Conservation (phyloP, 805 yeast species). For the Ogataea pini region DNA sequence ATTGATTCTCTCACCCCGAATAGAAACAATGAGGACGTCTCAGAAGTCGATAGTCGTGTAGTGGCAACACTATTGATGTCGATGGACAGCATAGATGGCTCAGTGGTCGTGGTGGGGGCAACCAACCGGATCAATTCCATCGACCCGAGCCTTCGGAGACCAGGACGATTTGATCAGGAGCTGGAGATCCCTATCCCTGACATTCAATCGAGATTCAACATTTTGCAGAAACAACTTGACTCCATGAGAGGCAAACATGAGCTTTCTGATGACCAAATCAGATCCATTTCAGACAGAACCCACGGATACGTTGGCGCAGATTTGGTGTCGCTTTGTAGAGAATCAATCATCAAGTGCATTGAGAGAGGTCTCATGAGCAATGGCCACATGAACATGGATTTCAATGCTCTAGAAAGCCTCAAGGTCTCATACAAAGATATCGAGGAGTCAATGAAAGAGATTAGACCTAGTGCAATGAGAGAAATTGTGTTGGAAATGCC, state of each 20-base stretch:
- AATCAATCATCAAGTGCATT: slow-evolving; percentile 83
- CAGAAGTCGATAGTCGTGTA: slow-evolving; percentile 87
- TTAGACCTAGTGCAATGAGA: slow-evolving; percentile 95
- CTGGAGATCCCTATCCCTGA: slow-evolving; percentile 93
- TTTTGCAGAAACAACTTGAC: slow-evolving; percentile 60
- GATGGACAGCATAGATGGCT: slow-evolving; percentile 74
- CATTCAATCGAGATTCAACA: slow-evolving; percentile 72
- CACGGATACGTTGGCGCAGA: slow-evolving; percentile 99
- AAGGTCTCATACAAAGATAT: slow-evolving; percentile 58
- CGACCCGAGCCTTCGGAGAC: slow-evolving; percentile 87
- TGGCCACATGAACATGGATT: slow-evolving; percentile 1
- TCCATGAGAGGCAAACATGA: slow-evolving; percentile 51
- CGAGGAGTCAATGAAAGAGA: slow-evolving; percentile 70
- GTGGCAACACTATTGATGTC: slow-evolving; percentile 84
- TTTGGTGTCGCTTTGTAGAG: slow-evolving; percentile 81
- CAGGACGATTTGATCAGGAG: slow-evolving; percentile 93
- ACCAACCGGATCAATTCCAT: slow-evolving; percentile 90
- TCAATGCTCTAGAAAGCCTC: slow-evolving; percentile 32
- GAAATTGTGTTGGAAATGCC: slow-evolving; percentile 95
- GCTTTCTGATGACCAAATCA: slow-evolving; percentile 56
- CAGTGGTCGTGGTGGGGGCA: slow-evolving; percentile 78
- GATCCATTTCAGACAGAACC: slow-evolving; percentile 68
- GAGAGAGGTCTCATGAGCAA: slow-evolving; percentile 50
- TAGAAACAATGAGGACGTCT: slow-evolving; percentile 79
- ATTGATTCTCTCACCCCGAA: slow-evolving; percentile 90